Percentiles rank a stretch among this genome's conserved stretches.
Conservation (phyloP, 306 rosid species). For the Crataegus laevigata region DNA sequence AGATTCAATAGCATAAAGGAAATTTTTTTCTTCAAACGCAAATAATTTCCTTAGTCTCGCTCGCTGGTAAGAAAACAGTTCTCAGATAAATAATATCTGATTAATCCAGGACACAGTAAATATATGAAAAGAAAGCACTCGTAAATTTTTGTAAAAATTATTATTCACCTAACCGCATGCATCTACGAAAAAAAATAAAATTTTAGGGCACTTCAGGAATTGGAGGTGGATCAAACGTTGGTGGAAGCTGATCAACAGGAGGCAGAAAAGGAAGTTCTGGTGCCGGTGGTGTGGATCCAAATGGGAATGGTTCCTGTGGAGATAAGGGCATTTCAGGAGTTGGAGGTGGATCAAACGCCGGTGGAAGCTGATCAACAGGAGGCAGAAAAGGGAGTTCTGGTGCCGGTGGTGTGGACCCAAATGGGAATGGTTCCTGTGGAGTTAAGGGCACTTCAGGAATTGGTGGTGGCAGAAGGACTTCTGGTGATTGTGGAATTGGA, state of each 20-base stretch:
- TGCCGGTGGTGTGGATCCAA: slow-evolving; percentile 3
- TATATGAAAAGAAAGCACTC: too few species aligned
- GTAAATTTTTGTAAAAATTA: neutral
- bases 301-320: slow-evolving; percentile 34
- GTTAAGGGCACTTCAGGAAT: slow-evolving; percentile 34
- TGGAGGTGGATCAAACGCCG: neutral
- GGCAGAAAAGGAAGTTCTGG: slow-evolving; percentile 11
- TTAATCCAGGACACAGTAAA: too few species aligned
- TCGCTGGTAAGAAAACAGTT: too few species aligned
- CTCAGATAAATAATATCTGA: too few species aligned
- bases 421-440: slow-evolving; percentile 37
- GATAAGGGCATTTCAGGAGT: slow-evolving; percentile 30
- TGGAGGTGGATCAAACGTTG: neutral
- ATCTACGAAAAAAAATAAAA: neutral
- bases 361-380: neutral
- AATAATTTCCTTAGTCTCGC: too few species aligned
- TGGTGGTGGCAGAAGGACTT: slow-evolving; percentile 34
- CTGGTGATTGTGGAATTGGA: slow-evolving; percentile 25
- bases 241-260: neutral
- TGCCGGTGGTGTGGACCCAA: slow-evolving; percentile 1
- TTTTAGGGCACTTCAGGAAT: neutral
- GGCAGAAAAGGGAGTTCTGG: slow-evolving; percentile 11
- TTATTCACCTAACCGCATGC: neutral
- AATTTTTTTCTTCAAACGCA: too few species aligned
- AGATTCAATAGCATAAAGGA: too few species aligned